phyloP scores from a whole-genome alignment of 345 rosid genomes.

The Salix koriyanagi region DNA sequence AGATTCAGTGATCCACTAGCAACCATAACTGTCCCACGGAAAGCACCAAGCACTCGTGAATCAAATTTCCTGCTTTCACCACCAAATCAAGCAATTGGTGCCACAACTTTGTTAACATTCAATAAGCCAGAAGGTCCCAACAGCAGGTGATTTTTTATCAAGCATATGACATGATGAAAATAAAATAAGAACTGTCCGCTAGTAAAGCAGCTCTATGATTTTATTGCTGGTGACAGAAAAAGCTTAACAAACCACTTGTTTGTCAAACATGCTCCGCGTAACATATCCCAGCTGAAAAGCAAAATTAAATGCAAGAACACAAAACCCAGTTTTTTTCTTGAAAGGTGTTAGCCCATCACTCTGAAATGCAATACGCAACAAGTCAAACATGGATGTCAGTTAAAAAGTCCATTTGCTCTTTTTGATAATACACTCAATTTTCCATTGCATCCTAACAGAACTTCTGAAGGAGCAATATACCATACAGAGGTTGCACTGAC shows the following conservation, averaged over 20 bases:
- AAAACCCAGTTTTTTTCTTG: neutral
- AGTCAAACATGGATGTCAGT: neutral
- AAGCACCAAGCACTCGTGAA: neutral
- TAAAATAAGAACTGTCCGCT: neutral
- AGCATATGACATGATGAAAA: slow-evolving; percentile 1
- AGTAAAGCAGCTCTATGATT: neutral
- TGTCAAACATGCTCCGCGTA: neutral
- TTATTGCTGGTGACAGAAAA: neutral
- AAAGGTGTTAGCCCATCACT: neutral
- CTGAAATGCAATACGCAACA: neutral
- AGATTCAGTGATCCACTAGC: neutral
- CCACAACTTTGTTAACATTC: neutral
- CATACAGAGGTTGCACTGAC: neutral
- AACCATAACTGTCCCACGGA: neutral
- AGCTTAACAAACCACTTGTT: neutral
- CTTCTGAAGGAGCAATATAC: neutral
- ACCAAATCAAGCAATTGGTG: neutral
- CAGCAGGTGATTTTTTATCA: neutral
- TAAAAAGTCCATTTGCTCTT: neutral
- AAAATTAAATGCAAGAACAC: neutral
- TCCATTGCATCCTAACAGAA: neutral
- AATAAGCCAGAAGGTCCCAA: neutral
- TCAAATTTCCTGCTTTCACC: neutral
- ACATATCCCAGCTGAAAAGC: neutral
- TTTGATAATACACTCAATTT: neutral